phyloP scores from a whole-genome alignment of 2,329 filamentous ascomycete genomes.

The Curvularia hawaiiensis region DNA sequence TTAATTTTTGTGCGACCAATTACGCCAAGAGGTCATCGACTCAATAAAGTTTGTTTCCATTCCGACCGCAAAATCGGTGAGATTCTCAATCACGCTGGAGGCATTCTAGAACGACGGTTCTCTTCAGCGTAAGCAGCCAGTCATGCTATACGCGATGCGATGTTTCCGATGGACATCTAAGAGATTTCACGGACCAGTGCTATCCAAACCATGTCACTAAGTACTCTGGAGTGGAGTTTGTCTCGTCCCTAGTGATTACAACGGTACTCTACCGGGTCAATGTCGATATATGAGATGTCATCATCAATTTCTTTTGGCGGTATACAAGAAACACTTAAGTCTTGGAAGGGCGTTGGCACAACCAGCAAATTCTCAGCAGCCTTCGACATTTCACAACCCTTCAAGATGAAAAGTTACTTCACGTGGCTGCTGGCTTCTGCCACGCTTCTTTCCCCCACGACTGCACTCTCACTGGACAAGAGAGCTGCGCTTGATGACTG shows the following conservation, averaged over 20 bases:
- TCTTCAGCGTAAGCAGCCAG: background rate
- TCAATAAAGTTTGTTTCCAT: background rate
- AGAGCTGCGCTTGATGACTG: conserved; percentile 26
- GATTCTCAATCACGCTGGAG: background rate
- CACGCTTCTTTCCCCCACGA: conserved; percentile 11
- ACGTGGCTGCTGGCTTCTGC: conserved; percentile 12
- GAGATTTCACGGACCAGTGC: background rate
- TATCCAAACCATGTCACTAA: background rate
- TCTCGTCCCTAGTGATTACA: background rate
- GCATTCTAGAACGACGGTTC: background rate
- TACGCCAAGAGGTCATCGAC: background rate
- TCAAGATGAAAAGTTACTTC: conserved; percentile 7
- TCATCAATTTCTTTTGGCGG: background rate
- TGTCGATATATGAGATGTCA: background rate
- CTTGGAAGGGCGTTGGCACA: conserved; percentile 1
- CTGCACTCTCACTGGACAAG: conserved; percentile 16
- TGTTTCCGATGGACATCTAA: background rate
- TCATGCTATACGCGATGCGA: background rate
- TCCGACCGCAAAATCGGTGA: background rate
- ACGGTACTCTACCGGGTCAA: conserved; percentile 1
- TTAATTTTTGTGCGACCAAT: conserved; percentile 8
- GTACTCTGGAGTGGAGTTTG: background rate
- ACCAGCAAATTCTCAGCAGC: conserved; percentile 1
- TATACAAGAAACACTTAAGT: conserved; percentile 5
- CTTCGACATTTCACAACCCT: background rate